A percentile compares a stretch with the other conserved stretches of the same genome.
phyloP scores from a whole-genome alignment of 148 eudicot species.

The Rhododendron simsii region DNA sequence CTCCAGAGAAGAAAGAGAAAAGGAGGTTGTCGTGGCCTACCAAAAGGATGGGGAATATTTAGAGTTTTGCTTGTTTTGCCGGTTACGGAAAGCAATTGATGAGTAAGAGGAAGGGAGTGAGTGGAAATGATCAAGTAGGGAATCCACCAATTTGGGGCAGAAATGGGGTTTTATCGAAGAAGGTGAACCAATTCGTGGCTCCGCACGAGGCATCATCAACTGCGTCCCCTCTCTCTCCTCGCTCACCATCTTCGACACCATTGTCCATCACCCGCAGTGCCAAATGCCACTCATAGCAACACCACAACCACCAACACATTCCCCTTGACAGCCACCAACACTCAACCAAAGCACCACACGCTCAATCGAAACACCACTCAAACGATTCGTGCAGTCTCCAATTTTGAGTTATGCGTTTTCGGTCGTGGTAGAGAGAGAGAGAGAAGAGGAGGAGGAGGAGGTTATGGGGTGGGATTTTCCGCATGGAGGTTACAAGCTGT shows the following conservation, averaged over 20 bases:
- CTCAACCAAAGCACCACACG: background rate
- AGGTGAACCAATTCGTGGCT: background rate
- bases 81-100: background rate
- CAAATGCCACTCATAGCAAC: background rate
- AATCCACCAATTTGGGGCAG: background rate
- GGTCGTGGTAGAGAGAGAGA: background rate
- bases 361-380: background rate
- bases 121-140: background rate
- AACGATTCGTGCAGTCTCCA: background rate
- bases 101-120: background rate
- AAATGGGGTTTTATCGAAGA: background rate
- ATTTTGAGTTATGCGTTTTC: background rate
- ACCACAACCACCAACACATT: background rate
- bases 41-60: background rate
- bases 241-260: background rate
- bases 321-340: background rate
- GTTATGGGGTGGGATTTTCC: background rate
- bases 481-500: background rate
- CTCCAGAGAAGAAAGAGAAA: background rate
- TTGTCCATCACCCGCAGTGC: background rate
- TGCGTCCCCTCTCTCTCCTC: background rate
- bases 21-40: background rate
- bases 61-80: background rate
- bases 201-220: background rate
- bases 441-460: background rate